Conservation (phyloP, 768 basidiomycete genomes). For the Lactifluus pinguis region DNA sequence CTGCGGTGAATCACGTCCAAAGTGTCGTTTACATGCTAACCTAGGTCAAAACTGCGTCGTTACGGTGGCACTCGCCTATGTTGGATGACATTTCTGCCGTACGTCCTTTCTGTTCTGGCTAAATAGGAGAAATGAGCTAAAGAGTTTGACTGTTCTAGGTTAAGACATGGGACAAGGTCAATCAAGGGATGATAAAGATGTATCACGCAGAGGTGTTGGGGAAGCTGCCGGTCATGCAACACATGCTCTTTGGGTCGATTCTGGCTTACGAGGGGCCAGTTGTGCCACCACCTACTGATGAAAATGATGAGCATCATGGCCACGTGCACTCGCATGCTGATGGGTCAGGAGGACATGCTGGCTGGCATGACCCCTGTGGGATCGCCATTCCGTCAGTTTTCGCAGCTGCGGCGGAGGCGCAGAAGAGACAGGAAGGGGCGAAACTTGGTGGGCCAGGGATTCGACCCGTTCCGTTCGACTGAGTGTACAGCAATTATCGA, state of each 20-base stretch:
- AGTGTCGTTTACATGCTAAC: background rate
- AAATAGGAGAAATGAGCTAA: too few species aligned
- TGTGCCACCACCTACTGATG: conserved; percentile 26
- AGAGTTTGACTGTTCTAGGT: conserved; percentile 32
- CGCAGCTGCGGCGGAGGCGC: conserved; percentile 53
- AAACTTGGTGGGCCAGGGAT: conserved; percentile 53
- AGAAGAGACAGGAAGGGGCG: conserved; percentile 28
- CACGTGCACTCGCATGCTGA: conserved; percentile 40
- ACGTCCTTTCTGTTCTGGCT: conserved; percentile 13
- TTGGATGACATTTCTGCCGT: conserved; percentile 92
- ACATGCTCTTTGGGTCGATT: conserved; percentile 88
- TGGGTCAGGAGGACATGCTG: conserved; percentile 40
- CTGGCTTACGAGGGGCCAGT: conserved; percentile 58
- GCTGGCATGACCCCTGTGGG: conserved; percentile 90
- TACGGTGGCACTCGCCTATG: conserved; percentile 99
- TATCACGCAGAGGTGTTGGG: conserved; percentile 90
- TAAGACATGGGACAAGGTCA: conserved; percentile 95
- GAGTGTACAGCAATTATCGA: background rate
- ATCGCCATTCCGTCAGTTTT: conserved; percentile 81
- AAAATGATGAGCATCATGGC: conserved; percentile 37
- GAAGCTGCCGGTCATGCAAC: conserved; percentile 93
- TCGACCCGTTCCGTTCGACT: conserved; percentile 72
- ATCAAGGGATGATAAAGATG: conserved; percentile 96
- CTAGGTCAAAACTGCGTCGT: conserved; percentile 89
- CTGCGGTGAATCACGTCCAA: background rate